These are phyloP conservation scores for Nothophytophthora sp. DNA, from an alignment of 352 stramenopile species.

Conservation along the genomic window DNA sequence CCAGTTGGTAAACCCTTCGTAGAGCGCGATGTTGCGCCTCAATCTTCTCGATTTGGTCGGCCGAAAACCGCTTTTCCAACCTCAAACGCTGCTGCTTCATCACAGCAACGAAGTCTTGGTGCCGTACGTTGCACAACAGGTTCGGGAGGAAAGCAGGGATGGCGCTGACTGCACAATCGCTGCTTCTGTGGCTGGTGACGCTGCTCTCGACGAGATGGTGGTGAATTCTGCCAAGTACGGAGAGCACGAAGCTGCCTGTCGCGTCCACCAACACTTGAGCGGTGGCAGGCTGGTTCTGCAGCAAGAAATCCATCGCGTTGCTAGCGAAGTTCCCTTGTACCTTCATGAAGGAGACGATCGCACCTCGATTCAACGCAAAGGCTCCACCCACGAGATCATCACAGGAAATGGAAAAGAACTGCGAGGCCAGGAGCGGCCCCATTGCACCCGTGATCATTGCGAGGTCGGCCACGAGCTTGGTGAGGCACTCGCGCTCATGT, in stretches of 20 bases:
- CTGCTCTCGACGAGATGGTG: constrained; percentile 13
- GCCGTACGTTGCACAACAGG: constrained; percentile 16
- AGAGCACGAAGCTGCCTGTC: constrained; percentile 22
- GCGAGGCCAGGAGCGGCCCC: constrained; percentile 17
- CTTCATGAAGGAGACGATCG: constrained; percentile 21
- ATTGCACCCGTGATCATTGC: constrained; percentile 19
- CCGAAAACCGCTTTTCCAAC: constrained; percentile 16
- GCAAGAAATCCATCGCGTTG: constrained; percentile 7
- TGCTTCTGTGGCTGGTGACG: background rate
- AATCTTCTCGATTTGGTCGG: constrained; percentile 17
- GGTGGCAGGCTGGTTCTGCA: background rate
- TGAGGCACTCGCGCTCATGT: constrained; percentile 18
- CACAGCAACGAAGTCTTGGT: constrained; percentile 24
- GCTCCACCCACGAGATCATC: constrained; percentile 25
- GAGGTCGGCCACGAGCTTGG: constrained; percentile 18
- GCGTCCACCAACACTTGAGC: constrained; percentile 14
- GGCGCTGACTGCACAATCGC: background rate
- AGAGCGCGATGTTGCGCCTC: constrained; percentile 23
- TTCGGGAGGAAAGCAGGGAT: constrained; percentile 15
- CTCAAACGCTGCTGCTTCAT: constrained; percentile 17
- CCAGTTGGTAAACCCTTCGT: constrained; percentile 19
- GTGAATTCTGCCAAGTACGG: constrained; percentile 18
- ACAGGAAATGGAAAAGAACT: constrained; percentile 24
- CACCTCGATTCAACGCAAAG: constrained; percentile 15
- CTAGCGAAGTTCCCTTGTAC: constrained; percentile 15